phyloP scores from a whole-genome alignment of 2,329 filamentous ascomycete species.

The Arachnomyces sp. region DNA sequence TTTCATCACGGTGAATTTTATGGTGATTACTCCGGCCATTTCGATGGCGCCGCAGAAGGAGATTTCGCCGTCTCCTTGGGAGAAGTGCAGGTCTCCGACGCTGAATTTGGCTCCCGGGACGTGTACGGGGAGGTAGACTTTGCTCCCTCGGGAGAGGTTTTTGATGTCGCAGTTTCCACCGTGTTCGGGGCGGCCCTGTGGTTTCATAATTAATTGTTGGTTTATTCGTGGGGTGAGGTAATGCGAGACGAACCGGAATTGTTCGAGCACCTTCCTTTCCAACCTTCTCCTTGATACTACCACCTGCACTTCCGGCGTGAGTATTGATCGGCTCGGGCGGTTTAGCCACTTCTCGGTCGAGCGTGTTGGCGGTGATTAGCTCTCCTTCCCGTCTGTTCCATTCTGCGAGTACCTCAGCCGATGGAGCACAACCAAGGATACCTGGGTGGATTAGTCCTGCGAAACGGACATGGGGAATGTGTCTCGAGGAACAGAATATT shows the following conservation, averaged over 20 bases:
- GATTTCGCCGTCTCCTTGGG: slow-evolving; percentile 84
- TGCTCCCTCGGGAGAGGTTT: slow-evolving; percentile 69
- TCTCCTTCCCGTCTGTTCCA: slow-evolving; percentile 83
- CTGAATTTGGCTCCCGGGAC: slow-evolving; percentile 81
- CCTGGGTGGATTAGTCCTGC: slow-evolving; percentile 85
- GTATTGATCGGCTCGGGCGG: slow-evolving; percentile 65
- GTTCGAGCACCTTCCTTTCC: slow-evolving; percentile 74
- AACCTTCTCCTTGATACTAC: slow-evolving; percentile 56
- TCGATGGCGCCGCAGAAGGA: slow-evolving; percentile 86
- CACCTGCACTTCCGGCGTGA: slow-evolving; percentile 61
- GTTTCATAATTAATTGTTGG: neutral
- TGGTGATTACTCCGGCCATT: slow-evolving; percentile 85
- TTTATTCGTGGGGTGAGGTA: neutral
- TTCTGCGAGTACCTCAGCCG: slow-evolving; percentile 63
- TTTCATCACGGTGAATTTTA: slow-evolving; percentile 85
- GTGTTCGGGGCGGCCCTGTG: slow-evolving; percentile 64
- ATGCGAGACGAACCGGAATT: slow-evolving; percentile 52
- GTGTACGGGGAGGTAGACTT: slow-evolving; percentile 82
- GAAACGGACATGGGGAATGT: slow-evolving; percentile 82
- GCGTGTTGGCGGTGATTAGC: slow-evolving; percentile 61
- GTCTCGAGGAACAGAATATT: slow-evolving; percentile 74
- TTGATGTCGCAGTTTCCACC: slow-evolving; percentile 92
- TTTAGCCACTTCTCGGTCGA: slow-evolving; percentile 65
- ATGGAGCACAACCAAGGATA: slow-evolving; percentile 83
- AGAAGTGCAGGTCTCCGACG: slow-evolving; percentile 83